phyloP scores from a whole-genome alignment of 305 asterid genomes.

The Solanum aculeatissimum region DNA sequence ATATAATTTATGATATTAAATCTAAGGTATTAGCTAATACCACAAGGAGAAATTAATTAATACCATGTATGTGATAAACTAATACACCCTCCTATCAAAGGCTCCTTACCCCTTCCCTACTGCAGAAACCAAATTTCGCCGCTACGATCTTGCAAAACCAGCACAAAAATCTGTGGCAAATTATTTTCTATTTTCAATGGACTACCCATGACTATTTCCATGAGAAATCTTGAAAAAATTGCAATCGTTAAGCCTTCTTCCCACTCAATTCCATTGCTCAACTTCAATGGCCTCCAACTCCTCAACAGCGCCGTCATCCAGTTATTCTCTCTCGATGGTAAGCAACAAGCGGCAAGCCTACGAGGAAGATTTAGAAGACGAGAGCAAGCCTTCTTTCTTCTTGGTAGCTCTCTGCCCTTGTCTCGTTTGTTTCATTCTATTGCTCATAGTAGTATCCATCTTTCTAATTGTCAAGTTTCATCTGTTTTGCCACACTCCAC shows the following conservation, averaged over 20 bases:
- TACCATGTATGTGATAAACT: too few relatives aligned
- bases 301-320: conserved; percentile 6
- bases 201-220: background rate
- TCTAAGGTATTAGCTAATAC: too few relatives aligned
- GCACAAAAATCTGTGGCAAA: background rate
- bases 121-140: background rate
- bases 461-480: conserved; percentile 57
- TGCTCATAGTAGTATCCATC: conserved; percentile 31
- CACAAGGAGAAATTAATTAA: too few relatives aligned
- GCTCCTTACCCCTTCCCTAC: too few relatives aligned
- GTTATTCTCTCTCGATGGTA: background rate
- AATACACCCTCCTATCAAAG: too few relatives aligned
- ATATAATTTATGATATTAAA: too few relatives aligned
- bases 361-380: conserved; percentile 34
- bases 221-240: background rate
- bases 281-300: conserved; percentile 11
- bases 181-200: background rate
- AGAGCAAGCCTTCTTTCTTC: conserved; percentile 26
- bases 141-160: background rate
- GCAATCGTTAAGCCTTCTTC: background rate
- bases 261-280: background rate
- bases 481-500: conserved; percentile 67
- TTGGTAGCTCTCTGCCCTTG: conserved; percentile 78
- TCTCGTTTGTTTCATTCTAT: conserved; percentile 45
- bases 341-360: conserved; percentile 16